phyloP scores from a whole-genome alignment of 2,329 filamentous ascomycete species.

The Alternaria solani region DNA sequence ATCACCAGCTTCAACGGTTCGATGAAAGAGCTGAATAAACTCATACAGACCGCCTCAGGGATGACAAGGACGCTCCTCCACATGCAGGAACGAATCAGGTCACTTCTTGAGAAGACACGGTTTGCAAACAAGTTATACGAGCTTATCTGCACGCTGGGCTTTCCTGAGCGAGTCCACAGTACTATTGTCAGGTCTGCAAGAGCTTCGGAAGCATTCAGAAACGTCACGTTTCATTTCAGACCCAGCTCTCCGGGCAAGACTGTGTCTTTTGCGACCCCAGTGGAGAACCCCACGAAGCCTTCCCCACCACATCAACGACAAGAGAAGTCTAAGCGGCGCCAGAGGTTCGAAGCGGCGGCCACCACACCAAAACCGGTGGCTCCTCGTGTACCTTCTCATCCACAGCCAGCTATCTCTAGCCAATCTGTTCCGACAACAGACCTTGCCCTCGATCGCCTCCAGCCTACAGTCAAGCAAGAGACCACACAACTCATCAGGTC shows the following conservation, averaged over 20 bases:
- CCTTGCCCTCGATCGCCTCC: neutral
- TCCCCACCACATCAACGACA: neutral
- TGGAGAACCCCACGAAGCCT: accelerated
- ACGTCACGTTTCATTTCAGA: neutral
- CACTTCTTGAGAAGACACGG: conserved; percentile 5
- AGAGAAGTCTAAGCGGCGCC: neutral
- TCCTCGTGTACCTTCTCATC: too few species aligned
- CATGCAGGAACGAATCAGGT: conserved; percentile 3
- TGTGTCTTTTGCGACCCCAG: accelerated
- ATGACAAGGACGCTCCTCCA: neutral
- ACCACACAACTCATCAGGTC: conserved; percentile 3
- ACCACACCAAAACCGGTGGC: accelerated
- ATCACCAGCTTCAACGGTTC: neutral
- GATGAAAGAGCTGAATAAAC: neutral
- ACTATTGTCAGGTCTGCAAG: conserved; percentile 16
- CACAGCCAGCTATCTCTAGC: neutral
- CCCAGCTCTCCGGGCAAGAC: neutral
- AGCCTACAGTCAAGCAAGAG: conserved; percentile 13
- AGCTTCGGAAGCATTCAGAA: neutral
- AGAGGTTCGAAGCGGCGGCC: too few species aligned
- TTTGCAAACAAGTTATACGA: conserved; percentile 18
- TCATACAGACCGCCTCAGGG: conserved; percentile 2
- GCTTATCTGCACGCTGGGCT: conserved; percentile 18
- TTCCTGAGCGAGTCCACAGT: conserved; percentile 11
- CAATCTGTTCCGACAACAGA: neutral